These are phyloP conservation scores for Ambrosia artemisiifolia DNA, from an alignment of 129 eudicot species.

Conservation along the genomic window DNA sequence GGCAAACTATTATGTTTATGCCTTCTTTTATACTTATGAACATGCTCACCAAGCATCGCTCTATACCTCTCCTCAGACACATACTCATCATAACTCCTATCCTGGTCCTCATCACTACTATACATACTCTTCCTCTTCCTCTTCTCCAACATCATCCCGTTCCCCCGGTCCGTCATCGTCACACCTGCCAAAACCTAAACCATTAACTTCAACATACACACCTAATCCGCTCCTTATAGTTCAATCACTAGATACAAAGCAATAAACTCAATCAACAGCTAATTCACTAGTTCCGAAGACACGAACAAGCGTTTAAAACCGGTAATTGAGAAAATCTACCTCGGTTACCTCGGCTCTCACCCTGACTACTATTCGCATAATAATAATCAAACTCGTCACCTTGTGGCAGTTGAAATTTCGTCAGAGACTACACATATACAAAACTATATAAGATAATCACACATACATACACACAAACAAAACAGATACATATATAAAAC, in stretches of 20 bases:
- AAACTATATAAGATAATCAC: too few relatives aligned
- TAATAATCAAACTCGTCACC: conserved; percentile 34
- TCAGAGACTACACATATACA: too few relatives aligned
- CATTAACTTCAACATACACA: conserved; percentile 13
- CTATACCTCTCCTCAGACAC: conserved; percentile 81
- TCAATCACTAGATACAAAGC: conserved; percentile 12
- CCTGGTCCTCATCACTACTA: conserved; percentile 81
- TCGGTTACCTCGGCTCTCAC: conserved; percentile 90
- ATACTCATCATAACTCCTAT: conserved; percentile 41
- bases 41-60: conserved; percentile 92
- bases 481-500: too few relatives aligned
- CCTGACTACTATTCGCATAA: conserved; percentile 87
- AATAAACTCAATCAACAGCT: conserved; percentile 4
- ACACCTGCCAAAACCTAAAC: conserved; percentile 47
- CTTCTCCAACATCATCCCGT: conserved; percentile 54
- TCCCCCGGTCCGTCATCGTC: conserved; percentile 43
- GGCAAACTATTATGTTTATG: conserved; percentile 41
- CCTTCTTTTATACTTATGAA: conserved; percentile 83
- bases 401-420: too few relatives aligned
- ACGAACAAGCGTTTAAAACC: not conserved
- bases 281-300: not conserved
- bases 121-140: conserved; percentile 54
- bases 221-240: not conserved
- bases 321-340: conserved; percentile 32
- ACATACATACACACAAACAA: too few relatives aligned